Evolutionary conservation across 176 grass and related monocot genomes (phyloP).

Genomic region (Phoenix roebelenii): DNA sequence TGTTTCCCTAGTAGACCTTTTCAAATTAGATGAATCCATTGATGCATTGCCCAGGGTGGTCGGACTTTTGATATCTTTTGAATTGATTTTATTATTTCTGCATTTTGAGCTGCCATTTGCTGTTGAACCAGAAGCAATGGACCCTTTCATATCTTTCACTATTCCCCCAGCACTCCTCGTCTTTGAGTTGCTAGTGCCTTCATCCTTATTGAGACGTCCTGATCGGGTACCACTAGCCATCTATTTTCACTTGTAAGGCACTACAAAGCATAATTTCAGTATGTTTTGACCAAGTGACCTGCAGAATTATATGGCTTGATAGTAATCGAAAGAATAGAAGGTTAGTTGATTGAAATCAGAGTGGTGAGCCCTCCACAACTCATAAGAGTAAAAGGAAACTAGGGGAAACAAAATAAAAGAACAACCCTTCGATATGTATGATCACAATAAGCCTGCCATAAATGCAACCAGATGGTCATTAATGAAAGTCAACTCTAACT

Average conservation of each 20-base stretch:
- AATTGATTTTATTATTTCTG: not conserved
- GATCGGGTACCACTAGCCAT: conserved; percentile 62
- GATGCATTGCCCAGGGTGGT: not conserved
- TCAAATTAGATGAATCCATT: conserved; percentile 27
- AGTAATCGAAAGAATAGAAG: too few relatives aligned
- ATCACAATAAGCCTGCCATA: too few relatives aligned
- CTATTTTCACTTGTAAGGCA: not conserved
- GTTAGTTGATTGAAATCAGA: too few relatives aligned
- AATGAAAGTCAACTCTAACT: too few relatives aligned
- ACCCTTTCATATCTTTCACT: conserved; percentile 9
- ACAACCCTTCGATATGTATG: too few relatives aligned
- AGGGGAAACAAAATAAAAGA: too few relatives aligned
- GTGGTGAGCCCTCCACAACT: too few relatives aligned
- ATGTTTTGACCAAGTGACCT: too few relatives aligned
- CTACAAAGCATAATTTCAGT: too few relatives aligned
- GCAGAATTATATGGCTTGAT: too few relatives aligned
- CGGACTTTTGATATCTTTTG: not conserved
- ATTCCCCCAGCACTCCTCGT: not conserved
- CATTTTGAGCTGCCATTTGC: not conserved
- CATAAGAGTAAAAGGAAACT: too few relatives aligned
- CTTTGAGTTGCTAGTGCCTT: not conserved
- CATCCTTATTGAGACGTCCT: conserved; percentile 23
- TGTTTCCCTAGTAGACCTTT: conserved; percentile 56
- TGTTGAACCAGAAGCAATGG: not conserved
- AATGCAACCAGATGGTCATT: too few relatives aligned